Base-by-base conservation (phyloP, 2,329 filamentous ascomycete species). In the Talaromyces albobiverticillius region DNA sequence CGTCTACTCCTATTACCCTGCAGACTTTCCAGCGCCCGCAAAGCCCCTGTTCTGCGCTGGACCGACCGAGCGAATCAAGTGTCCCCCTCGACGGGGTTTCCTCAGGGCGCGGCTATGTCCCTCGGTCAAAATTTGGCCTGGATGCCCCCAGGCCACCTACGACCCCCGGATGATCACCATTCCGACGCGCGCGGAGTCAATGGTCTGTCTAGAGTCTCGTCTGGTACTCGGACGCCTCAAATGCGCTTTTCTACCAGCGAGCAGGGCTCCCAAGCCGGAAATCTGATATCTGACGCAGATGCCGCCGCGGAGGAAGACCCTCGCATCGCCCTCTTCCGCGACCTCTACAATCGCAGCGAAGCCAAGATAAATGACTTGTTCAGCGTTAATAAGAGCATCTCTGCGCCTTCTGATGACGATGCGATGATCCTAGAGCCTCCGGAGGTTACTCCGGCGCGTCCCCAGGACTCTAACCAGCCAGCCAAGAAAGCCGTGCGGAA, bases 321-420 rank as follows among this genome's bases (percentile, higher is more conserved):
- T 69, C 86, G 78, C 66, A 71, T 88, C 72, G 80, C 84, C 66
- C 78, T 86, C 67, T 94, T 96, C 72, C 83, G 84, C 69, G 84
- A 90, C 55, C 77, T 92, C 53, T 96, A 89, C 79, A 83, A 83
- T 67, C 83, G 83, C 71, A 87, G 84, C 64, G 90, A 96, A 73
- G 81, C 84, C 62, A 87, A 85, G 73, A 86, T 96, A 65, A 82
- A 85, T 59, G 78, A 84, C 40, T 77, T 96, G n/a, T 95, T 96
- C 68, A 78, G 79, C 36, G 74, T 74, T 40, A 72, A 70, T 47
- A 67, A 70, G 49, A 55, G 61, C 45, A 56, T 57, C 25, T 63
- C 67, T 31, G 64, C 65, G 51, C 58, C 63, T 26, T 64, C 66
- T 32, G 67, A 69, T 59, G 68, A 67, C 67, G 74, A 64, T 75